Base-by-base conservation (phyloP, 208 protist genomes). In the Herpetomonas samuelpessoai region DNA sequence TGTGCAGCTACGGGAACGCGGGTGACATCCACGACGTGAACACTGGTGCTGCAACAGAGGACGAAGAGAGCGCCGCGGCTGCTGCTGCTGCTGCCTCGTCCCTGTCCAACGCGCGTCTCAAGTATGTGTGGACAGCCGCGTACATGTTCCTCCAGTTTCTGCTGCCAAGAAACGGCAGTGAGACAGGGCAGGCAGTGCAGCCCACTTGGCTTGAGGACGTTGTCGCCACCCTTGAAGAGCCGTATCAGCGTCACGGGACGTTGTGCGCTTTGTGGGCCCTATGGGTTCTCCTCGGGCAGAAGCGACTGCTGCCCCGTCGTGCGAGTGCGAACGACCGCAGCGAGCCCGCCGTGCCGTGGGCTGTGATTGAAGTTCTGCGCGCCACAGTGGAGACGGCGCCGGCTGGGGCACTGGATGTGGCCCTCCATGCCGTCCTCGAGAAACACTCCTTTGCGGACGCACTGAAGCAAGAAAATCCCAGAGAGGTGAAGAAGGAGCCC, bases 111-210 rank as follows among this genome's bases (percentile, higher is more conserved):
- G 4, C 12, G 16, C 16, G n/a, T 6, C 19, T n/a, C 2, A 54
- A 3, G n/a, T 86, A 90, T 44, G 50, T 85, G 7, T 74, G 77
- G 66, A 90, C 82, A 7, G 81, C 82, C 1, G 81, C 79, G 9
- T 82, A 84, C 56, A 79, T 92, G 64, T 71, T 86, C n/a, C 61
- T 87, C 26, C 71, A 74, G 58, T 80, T 57, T 59, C 72, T 4
- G 68, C 63, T 19, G 65, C 71, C 61, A 65, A 39, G 39, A 73
- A 50, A 14, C 24, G 66, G 14, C 22, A 39, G 12, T 41, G 26
- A 4, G 12, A 53, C 56, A 14, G 65, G 49, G 22, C 48, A 76
- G 1, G 44, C 72, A 1, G 44, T 51, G 2, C 35, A 71, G 63
- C 21, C 60, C 7, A 82, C 67, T 29, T 92, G 79, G 79, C 57